Evolutionary conservation across 805 yeast genomes (phyloP).

Genomic region (Limtongia smithiae): DNA sequence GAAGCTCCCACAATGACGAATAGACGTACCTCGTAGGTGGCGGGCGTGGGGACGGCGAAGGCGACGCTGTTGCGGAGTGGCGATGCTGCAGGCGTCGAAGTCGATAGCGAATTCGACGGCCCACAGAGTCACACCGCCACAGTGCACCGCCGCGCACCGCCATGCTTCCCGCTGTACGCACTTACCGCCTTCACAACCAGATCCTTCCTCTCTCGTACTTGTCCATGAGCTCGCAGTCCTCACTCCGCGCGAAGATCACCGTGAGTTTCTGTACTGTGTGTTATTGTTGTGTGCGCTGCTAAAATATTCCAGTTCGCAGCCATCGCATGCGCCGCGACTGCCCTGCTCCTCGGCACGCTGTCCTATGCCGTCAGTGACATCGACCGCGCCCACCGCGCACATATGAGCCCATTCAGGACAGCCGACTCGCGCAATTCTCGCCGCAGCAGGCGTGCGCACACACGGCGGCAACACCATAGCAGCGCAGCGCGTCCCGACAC

Average conservation of each 20-base stretch:
- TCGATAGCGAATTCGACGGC: neutral
- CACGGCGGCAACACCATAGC: neutral
- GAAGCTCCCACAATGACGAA: neutral
- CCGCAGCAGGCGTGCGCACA: neutral
- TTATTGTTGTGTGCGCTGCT: neutral
- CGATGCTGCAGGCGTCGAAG: neutral
- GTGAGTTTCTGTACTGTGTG: too few species aligned
- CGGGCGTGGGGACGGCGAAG: neutral
- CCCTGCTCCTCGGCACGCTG: neutral
- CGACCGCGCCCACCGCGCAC: too few species aligned
- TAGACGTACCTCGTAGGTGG: neutral
- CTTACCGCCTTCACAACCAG: too few species aligned
- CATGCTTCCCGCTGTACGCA: too few species aligned
- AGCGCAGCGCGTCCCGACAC: neutral
- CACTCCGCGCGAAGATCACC: too few species aligned
- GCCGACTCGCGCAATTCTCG: neutral
- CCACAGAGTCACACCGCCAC: too few species aligned
- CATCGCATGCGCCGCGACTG: conserved; percentile 5
- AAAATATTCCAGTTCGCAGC: neutral
- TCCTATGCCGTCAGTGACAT: too few species aligned
- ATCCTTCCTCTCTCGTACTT: too few species aligned
- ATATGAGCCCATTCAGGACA: too few species aligned
- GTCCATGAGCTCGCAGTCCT: too few species aligned
- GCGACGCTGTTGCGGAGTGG: neutral
- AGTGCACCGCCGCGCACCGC: too few species aligned